Conservation (phyloP, 345 rosid genomes). For the Trapa incisa region DNA sequence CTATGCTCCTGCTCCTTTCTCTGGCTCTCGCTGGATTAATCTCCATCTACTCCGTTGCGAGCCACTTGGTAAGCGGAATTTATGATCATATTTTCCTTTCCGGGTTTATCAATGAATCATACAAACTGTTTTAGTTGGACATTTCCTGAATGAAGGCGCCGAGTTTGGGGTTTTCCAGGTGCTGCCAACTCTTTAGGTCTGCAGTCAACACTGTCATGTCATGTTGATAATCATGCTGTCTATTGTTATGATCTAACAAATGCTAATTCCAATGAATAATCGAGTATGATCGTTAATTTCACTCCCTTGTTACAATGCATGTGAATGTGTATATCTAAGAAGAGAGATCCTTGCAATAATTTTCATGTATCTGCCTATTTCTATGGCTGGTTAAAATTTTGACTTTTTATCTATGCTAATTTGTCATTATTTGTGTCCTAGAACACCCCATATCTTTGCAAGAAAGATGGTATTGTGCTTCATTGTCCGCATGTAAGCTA, state of each 20-base stretch:
- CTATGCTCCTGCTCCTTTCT: conserved; percentile 33
- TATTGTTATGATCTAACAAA: neutral
- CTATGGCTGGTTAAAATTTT: too few relatives aligned
- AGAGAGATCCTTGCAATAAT: too few relatives aligned
- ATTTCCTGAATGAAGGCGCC: neutral
- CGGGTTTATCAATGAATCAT: neutral
- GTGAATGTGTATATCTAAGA: too few relatives aligned
- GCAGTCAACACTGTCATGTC: neutral
- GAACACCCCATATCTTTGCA: conserved; percentile 90
- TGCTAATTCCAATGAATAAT: neutral
- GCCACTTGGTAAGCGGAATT: conserved; percentile 48
- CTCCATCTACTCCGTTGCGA: conserved; percentile 54
- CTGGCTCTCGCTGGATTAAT: conserved; percentile 48
- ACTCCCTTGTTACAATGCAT: neutral
- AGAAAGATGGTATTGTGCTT: conserved; percentile 88
- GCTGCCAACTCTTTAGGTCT: neutral
- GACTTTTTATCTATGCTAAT: conserved; percentile 1
- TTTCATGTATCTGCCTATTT: too few relatives aligned
- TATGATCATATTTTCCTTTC: neutral
- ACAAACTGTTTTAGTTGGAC: conserved; percentile 1
- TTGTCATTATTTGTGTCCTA: conserved; percentile 13
- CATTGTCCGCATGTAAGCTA: conserved; percentile 80
- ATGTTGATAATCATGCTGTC: neutral
- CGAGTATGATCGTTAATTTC: neutral
- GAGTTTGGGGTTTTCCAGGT: too few relatives aligned